Evolutionary conservation across 2,329 filamentous ascomycete species (phyloP).

Genomic region (Penicillium sp.): DNA sequence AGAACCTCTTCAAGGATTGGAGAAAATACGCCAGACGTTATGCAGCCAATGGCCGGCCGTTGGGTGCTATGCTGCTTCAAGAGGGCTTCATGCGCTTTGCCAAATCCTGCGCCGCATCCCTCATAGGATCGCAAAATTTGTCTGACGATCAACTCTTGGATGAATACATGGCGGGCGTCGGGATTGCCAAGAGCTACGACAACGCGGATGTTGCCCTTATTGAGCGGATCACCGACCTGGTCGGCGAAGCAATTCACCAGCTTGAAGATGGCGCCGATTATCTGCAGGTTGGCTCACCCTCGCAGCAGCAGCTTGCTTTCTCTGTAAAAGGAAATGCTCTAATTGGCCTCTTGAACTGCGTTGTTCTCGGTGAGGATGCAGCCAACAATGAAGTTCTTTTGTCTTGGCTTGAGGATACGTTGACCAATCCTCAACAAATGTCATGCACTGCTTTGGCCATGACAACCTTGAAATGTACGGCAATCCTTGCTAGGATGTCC

Average conservation of each 20-base stretch:
- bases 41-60: constrained; percentile 67
- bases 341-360: constrained; percentile 78
- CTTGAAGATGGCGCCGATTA: constrained; percentile 89
- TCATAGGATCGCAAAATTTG: constrained; percentile 58
- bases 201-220: constrained; percentile 43
- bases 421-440: constrained; percentile 77
- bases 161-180: constrained; percentile 59
- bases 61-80: constrained; percentile 88
- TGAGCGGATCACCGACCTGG: constrained; percentile 62
- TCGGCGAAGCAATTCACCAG: constrained; percentile 75
- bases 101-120: constrained; percentile 68
- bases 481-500: constrained; percentile 70
- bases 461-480: constrained; percentile 73
- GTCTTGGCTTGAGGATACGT: constrained; percentile 76
- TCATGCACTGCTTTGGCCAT: constrained; percentile 70
- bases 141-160: constrained; percentile 65
- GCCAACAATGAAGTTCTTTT: constrained; percentile 75
- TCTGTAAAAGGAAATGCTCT: constrained; percentile 79
- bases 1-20: constrained; percentile 72
- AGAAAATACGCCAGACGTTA: constrained; percentile 81
- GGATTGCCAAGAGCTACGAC: constrained; percentile 41
- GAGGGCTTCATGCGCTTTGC: constrained; percentile 82
- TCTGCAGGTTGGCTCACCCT: constrained; percentile 73
- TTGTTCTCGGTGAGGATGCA: constrained; percentile 72
- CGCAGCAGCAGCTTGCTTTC: constrained; percentile 80